Evolutionary conservation across 2,329 filamentous ascomycete species (phyloP), one percentile per base, ranked within the genome.

Genomic region (Xylaria sp.): DNA sequence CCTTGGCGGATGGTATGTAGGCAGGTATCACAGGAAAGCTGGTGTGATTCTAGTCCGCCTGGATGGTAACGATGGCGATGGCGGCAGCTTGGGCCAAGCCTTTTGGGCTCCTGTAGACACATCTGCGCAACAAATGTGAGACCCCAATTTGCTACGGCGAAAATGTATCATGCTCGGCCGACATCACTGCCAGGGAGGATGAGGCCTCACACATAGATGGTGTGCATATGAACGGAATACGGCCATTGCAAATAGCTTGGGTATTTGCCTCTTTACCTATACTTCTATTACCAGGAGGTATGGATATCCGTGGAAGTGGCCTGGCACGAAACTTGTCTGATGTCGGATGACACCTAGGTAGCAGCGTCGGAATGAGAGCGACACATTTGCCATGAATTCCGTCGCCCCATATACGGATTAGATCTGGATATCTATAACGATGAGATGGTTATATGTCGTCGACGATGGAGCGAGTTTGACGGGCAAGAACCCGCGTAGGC

Each of bases 61-160:
- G 4, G 11, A 30, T 16, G 23, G 47, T 16, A 54, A 51, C 46
- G 54, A 55, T 50, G 16, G 23, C 46, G 54, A 55, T 50, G 16
- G 23, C n/a, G 51, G 46, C 44, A 34, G 18, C 9, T 34, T 46
- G 50, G 42, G 34, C 54, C 57, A 60, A 50, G 35, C 19, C 35
- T 48, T 34, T 44, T 48, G 19, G 16, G 13, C 35, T 46, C n/a
- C 37, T 52, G 18, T 37, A 58, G 37, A 54, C 52, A 56, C n/a
- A 46, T 46, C 10, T 50, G 19, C 46, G 39, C 52, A n/a, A 48
- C 57, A 23, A 56, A 48, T 49, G 42, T 49, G 54, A 34, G 34
- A 35, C 16, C 34, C 37, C n/a, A 51, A 46, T 10, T 54, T 58
- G 52, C 30, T 39, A 37, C 19, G 37, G 42, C 18, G 55, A 57